Percentiles rank a stretch among this genome's conserved stretches.
These are phyloP conservation scores for Hymenoscyphus repandus DNA, from an alignment of 2,329 filamentous ascomycete genomes.

Conservation along the genomic window DNA sequence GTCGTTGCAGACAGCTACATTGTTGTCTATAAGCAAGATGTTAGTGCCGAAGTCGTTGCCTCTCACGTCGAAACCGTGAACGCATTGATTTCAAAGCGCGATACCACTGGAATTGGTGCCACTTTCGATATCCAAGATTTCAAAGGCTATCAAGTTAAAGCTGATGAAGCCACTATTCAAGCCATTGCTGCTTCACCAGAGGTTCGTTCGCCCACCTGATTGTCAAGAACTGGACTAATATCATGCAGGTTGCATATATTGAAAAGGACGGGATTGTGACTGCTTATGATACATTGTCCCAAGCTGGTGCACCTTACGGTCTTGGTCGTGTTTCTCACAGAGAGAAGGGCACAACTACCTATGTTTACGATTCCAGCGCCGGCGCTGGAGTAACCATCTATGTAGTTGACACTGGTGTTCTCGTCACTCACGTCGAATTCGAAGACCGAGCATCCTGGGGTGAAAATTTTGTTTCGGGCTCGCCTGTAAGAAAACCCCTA, in stretches of 20 bases:
- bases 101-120: slow-evolving; percentile 33
- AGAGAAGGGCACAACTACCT: slow-evolving; percentile 22
- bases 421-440: slow-evolving; percentile 32
- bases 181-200: slow-evolving; percentile 27
- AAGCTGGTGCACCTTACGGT: slow-evolving; percentile 28
- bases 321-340: slow-evolving; percentile 32
- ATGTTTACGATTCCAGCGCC: slow-evolving; percentile 31
- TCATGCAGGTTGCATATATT: slow-evolving; percentile 26
- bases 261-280: slow-evolving; percentile 28
- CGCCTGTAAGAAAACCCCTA: slow-evolving; percentile 14
- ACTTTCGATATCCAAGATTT: slow-evolving; percentile 23
- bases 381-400: slow-evolving; percentile 32
- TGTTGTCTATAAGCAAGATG: slow-evolving; percentile 57
- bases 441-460: slow-evolving; percentile 32
- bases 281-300: slow-evolving; percentile 28
- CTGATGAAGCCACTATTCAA: slow-evolving; percentile 24
- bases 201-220: slow-evolving; percentile 11
- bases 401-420: slow-evolving; percentile 35
- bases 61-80: slow-evolving; percentile 45
- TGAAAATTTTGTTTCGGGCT: slow-evolving; percentile 29
- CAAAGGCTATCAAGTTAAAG: slow-evolving; percentile 26
- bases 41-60: slow-evolving; percentile 42
- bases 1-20: slow-evolving; percentile 55
- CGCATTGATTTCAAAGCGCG: slow-evolving; percentile 49
- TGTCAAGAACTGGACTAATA: not conserved